Base-by-base conservation (phyloP, 192 early-diverging fungal genomes). In the Umbelopsis isabellina region DNA sequence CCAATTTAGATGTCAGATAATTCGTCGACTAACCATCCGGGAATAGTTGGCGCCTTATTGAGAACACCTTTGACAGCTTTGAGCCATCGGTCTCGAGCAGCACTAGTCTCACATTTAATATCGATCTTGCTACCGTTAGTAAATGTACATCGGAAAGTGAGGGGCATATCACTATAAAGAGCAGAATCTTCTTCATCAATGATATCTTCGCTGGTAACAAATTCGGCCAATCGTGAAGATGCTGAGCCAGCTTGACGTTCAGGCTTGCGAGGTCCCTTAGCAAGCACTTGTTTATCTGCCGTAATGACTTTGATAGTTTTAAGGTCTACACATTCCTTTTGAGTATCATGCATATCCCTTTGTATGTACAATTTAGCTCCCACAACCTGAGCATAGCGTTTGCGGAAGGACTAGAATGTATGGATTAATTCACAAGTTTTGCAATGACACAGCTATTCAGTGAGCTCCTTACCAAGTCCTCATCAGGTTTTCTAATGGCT, bases 41-140 rank as follows among this genome's bases (percentile, higher is more conserved):
- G 55, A 18, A 61, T 61, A 35, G 55, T 35, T n/a, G 55, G 55
- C 27, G 55, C 55, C 55, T 61, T 61, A 30, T 61, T 61, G 27
- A 61, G 27, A n/a, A 61, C 55, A 18, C 55, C 55, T 35, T 61
- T 61, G 30, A 61, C 25, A 7, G 55, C 55, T 16, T 61, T 61
- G 12, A 61, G 55, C 55, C 55, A 61, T n/a, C 55, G 55, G 25
- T 61, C 55, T 15, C 30, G 55, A 61, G 55, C 55, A 16, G 25
- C 8, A 4, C 27, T 35, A 25, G 13, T 30, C 0, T 61, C 55
- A 35, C 55, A 61, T 2, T 35, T 12, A 8, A 61, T 61, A 33
- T 61, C 55, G 0, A 61, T 61, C 15, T 15, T 61, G 3, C 12
- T 35, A 13, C 27, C 55, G 25, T 61, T 30, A 16, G 27, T 33